These are phyloP conservation scores for Cordia subcordata DNA, from an alignment of 257 asterid genomes.

Conservation along the genomic window DNA sequence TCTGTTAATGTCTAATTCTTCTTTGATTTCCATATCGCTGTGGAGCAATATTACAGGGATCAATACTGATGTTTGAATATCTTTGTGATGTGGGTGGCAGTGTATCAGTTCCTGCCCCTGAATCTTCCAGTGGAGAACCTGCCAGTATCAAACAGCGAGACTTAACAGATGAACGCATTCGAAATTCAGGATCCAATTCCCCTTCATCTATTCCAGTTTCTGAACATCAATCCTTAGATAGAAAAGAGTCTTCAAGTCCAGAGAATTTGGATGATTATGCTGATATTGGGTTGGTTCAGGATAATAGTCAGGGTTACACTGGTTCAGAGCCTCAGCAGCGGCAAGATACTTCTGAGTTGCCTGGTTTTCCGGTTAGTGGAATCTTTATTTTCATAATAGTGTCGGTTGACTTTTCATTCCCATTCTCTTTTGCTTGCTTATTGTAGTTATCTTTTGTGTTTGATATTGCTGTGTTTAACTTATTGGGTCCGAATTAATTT, in stretches of 20 bases:
- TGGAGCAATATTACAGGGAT: neutral
- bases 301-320: conserved; percentile 45
- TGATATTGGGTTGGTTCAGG: conserved; percentile 64
- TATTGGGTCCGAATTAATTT: too few relatives aligned
- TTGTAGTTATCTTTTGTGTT: neutral
- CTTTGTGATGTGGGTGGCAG: conserved; percentile 38
- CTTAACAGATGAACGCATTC: conserved; percentile 43
- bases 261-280: conserved; percentile 56
- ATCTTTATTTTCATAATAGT: neutral
- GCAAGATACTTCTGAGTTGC: conserved; percentile 61
- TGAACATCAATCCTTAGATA: conserved; percentile 43
- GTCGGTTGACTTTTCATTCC: too few relatives aligned
- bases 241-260: conserved; percentile 38
- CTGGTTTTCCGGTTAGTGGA: conserved; percentile 72
- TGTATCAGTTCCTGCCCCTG: conserved; percentile 43
- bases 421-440: too few relatives aligned
- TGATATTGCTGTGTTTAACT: neutral
- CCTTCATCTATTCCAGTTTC: conserved; percentile 52
- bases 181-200: conserved; percentile 60
- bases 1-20: neutral
- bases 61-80: conserved; percentile 16
- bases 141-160: conserved; percentile 46
- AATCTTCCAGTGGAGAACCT: conserved; percentile 51
- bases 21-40: neutral
- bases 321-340: conserved; percentile 56